Evolutionary conservation across 2,329 filamentous ascomycete species (phyloP).

Genomic region (Epicoccum sorghinum): DNA sequence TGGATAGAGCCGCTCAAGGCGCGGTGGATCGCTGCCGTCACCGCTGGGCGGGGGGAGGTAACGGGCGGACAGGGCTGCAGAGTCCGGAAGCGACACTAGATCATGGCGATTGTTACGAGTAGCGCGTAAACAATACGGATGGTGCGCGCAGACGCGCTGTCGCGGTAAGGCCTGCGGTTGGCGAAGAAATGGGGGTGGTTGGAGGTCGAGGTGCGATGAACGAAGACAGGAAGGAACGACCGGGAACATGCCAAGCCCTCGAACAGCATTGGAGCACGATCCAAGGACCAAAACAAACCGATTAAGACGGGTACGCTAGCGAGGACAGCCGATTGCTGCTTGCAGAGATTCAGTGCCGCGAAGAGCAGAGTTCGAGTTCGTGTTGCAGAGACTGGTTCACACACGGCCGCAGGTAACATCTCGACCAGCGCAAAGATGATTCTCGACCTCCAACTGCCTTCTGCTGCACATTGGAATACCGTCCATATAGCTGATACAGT

Average conservation of each 20-base stretch:
- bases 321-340: conserved; percentile 2
- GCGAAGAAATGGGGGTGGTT: conserved; percentile 40
- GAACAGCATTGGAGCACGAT: conserved; percentile 21
- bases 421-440: not conserved
- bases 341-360: not conserved
- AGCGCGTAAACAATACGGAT: conserved; percentile 22
- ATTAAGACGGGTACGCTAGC: conserved; percentile 14
- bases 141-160: conserved; percentile 36
- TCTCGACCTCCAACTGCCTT: conserved; percentile 16
- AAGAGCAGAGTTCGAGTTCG: not conserved
- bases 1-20: not conserved
- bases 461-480: conserved; percentile 12
- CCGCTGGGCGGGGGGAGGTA: conserved; percentile 19
- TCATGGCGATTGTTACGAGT: conserved; percentile 28
- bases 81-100: conserved; percentile 22
- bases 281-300: conserved; percentile 30
- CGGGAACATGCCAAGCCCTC: conserved; percentile 27
- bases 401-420: not conserved
- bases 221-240: conserved; percentile 9
- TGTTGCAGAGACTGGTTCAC: not conserved
- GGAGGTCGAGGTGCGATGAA: conserved; percentile 29
- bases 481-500: conserved; percentile 7
- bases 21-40: conserved; percentile 28
- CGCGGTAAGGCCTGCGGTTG: conserved; percentile 19
- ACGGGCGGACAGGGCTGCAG: conserved; percentile 25